phyloP scores from a whole-genome alignment of 2,329 filamentous ascomycete species.

The Ceratocystis variospora region DNA sequence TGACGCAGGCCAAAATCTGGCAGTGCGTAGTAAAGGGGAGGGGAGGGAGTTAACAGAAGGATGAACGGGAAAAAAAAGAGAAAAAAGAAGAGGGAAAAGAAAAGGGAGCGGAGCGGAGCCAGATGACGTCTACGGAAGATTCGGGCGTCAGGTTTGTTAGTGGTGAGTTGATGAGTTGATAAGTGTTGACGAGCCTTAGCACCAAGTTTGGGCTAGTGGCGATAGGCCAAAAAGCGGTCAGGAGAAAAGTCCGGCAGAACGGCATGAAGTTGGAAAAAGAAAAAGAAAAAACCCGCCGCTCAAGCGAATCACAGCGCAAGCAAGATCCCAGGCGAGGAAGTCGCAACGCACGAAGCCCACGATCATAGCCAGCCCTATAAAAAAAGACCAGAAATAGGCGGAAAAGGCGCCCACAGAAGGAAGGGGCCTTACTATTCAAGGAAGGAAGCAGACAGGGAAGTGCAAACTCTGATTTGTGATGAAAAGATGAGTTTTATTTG shows the following conservation, averaged over 20 bases:
- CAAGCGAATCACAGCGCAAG: too few species aligned
- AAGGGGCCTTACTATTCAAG: not conserved
- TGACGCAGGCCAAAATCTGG: not conserved
- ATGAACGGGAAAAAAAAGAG: not conserved
- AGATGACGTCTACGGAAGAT: too few species aligned
- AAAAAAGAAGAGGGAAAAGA: not conserved
- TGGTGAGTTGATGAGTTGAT: too few species aligned
- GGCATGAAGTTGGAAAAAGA: too few species aligned
- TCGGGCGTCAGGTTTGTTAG: not conserved
- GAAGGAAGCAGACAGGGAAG: not conserved
- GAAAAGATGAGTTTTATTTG: too few species aligned
- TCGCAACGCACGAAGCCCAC: not conserved
- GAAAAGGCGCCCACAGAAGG: not conserved
- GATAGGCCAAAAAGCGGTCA: too few species aligned
- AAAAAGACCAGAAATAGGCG: not conserved
- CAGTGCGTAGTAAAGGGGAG: not conserved
- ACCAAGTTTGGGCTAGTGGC: too few species aligned
- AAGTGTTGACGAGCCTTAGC: too few species aligned
- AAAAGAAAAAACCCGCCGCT: too few species aligned
- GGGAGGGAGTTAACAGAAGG: not conserved
- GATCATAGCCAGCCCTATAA: not conserved
- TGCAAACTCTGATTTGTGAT: not conserved
- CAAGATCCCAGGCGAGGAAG: not conserved
- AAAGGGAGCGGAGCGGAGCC: not conserved
- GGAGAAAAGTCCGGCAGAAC: too few species aligned